Base-by-base conservation (phyloP, 176 grass and related monocot species). In the Lolium rigidum region DNA sequence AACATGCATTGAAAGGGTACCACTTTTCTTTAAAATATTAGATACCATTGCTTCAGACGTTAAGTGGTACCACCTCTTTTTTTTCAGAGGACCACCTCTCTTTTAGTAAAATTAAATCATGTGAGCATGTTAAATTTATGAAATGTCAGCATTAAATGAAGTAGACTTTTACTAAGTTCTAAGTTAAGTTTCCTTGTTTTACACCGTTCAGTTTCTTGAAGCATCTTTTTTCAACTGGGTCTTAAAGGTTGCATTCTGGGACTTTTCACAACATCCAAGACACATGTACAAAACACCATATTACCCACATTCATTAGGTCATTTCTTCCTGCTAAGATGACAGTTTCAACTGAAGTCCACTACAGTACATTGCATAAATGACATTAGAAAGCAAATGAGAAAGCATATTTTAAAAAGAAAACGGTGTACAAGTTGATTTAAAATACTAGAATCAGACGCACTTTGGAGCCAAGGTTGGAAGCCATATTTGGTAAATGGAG, bases 31-130 rank as follows among this genome's bases (percentile, higher is more conserved):
- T 50, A 50, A 50, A 50, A 50, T 50, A 3, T 12, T 13, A 12
- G 48, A 12, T 12, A 50, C 48, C 48, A 6, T 50, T 50, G 48
- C 48, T 13, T 50, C 48, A 50, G 48, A 50, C 2, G 10, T 43
- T 43, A 1, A 22, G n/a, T 24, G n/a, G 21, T 77, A 20, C 28
- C 28, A 77, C 51, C 31, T 3, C 31, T 35, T 35, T 35, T 35
- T 35, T 76, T 10, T 77, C 31, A 21, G 18, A 43, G 7, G 41
- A n/a, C 18, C 31, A 78, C 52, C 17, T 22, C 52, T 39, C 46
- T 18, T 21, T 77, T 55, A 21, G 18, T 58, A 47, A 78, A 78
- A 61, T 5, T 44, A 79, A 10, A 70, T 79, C n/a, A 47, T 44
- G 1, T 79, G n/a, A 8, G 11, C 18, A 78, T 78, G 20, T 46